phyloP scores from a whole-genome alignment of 371 early-diverging fungal genomes.

The Circinella umbellata region DNA sequence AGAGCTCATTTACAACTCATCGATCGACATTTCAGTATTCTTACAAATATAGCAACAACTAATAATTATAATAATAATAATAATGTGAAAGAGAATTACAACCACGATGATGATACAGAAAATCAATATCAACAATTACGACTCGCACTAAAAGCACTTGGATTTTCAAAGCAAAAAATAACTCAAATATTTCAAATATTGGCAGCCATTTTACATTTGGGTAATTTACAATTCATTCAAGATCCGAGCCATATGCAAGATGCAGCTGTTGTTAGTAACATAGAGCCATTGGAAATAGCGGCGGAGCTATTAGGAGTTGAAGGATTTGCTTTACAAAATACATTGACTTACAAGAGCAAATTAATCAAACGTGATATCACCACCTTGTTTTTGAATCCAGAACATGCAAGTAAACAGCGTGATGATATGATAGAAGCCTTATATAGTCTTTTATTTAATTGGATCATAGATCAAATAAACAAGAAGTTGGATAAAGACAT shows the following conservation, averaged over 20 bases:
- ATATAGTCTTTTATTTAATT: conserved; percentile 81
- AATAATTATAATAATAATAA: not conserved
- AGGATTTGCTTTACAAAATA: conserved; percentile 70
- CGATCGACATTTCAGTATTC: conserved; percentile 21
- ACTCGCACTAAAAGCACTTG: conserved; percentile 76
- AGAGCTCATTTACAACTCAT: conserved; percentile 16
- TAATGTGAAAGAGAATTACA: conserved; percentile 48
- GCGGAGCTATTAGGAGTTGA: conserved; percentile 88
- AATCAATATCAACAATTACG: conserved; percentile 56
- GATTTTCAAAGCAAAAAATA: conserved; percentile 76
- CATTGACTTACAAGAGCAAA: conserved; percentile 83
- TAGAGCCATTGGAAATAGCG: conserved; percentile 69
- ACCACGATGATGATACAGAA: conserved; percentile 49
- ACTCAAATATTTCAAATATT: conserved; percentile 84
- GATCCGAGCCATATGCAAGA: conserved; percentile 66
- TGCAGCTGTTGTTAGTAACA: conserved; percentile 72
- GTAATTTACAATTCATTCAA: conserved; percentile 83
- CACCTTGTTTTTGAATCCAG: conserved; percentile 82
- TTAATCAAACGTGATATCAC: conserved; percentile 81
- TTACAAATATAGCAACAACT: not conserved
- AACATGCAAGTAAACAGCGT: conserved; percentile 73
- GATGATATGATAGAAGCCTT: conserved; percentile 79
- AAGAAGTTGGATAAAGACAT: conserved; percentile 61
- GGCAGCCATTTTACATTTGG: conserved; percentile 88
- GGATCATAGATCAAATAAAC: conserved; percentile 89